A percentile compares a stretch with the other conserved stretches of the same genome.
phyloP scores from a whole-genome alignment of 306 rosid species.

The Begonia loranthoides region DNA sequence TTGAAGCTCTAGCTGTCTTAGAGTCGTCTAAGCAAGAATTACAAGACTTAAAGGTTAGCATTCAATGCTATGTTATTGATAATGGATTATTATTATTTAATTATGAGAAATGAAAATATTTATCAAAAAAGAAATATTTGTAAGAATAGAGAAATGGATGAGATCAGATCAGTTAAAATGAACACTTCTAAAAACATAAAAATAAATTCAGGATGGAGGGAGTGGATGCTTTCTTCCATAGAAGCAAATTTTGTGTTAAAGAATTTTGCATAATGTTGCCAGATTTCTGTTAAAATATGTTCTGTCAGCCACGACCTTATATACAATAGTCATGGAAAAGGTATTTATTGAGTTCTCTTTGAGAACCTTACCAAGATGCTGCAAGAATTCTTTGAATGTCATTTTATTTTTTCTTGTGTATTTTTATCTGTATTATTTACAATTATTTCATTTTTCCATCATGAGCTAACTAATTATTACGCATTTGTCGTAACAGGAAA shows the following conservation, averaged over 20 bases:
- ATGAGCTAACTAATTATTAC: slow-evolving; percentile 3
- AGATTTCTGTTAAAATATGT: background rate
- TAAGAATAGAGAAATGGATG: background rate
- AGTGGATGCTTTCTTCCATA: background rate
- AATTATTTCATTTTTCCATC: background rate
- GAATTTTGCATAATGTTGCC: background rate
- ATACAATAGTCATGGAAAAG: too few species aligned
- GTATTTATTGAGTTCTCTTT: too few species aligned
- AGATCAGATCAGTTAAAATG: background rate
- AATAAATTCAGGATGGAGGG: background rate
- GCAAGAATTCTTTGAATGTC: background rate
- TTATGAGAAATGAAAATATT: background rate
- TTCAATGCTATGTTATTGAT: slow-evolving; percentile 4
- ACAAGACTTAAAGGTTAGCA: slow-evolving; percentile 35
- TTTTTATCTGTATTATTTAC: background rate
- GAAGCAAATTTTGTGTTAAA: background rate
- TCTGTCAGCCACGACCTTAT: too few species aligned
- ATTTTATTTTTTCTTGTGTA: background rate
- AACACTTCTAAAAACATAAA: too few species aligned
- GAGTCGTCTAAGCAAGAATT: slow-evolving; percentile 45
- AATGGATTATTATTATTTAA: background rate
- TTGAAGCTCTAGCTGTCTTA: slow-evolving; percentile 43
- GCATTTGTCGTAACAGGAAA: slow-evolving; percentile 28
- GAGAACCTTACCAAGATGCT: too few species aligned
- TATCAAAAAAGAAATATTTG: too few species aligned